These are phyloP conservation scores for Hymenoscyphus fraxineus DNA, from an alignment of 2,329 filamentous ascomycete genomes.

Conservation along the genomic window DNA sequence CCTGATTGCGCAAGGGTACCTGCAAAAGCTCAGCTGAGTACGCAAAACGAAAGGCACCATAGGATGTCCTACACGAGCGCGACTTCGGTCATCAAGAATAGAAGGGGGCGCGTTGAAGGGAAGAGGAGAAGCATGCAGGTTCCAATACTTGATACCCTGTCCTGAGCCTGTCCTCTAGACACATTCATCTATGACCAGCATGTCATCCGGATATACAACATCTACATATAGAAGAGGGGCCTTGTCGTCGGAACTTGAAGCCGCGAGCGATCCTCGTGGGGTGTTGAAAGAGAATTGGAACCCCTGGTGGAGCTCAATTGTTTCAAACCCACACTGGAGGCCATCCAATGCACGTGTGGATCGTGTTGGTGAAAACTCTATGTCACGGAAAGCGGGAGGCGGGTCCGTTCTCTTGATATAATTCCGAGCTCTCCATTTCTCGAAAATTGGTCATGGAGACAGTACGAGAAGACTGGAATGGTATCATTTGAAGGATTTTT, in stretches of 20 bases:
- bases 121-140: neutral
- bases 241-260: neutral
- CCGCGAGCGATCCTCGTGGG: constrained; percentile 4
- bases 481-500: neutral
- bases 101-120: neutral
- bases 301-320: neutral
- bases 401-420: neutral
- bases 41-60: neutral
- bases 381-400: neutral
- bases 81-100: neutral
- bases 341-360: neutral
- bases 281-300: constrained; percentile 1
- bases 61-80: neutral
- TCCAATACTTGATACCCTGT: neutral
- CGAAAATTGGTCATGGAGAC: neutral
- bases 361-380: neutral
- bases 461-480: neutral
- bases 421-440: neutral
- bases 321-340: neutral
- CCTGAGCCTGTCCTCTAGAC: no score
- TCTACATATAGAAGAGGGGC: neutral
- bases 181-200: neutral
- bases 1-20: constrained; percentile 88
- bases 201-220: neutral
- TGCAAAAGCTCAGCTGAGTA: constrained; percentile 81